Percentiles rank a stretch among this genome's conserved stretches.
phyloP scores from a whole-genome alignment of 495 filamentous ascomycete species.

The Penicillium goetzii region DNA sequence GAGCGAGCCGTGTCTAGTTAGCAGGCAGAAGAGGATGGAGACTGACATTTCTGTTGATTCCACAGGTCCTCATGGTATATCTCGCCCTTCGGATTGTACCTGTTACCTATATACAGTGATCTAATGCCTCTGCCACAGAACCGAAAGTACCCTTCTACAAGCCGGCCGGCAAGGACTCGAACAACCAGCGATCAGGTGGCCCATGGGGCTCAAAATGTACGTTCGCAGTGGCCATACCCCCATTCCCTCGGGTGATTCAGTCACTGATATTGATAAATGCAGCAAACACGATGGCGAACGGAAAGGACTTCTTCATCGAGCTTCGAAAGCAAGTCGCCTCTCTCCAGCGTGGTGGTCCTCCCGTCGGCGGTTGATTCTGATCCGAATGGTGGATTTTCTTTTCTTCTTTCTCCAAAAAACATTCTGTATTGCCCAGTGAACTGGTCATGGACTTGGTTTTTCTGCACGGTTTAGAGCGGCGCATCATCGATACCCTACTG shows the following conservation, averaged over 20 bases:
- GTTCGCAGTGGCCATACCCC: constrained; percentile 5
- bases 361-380: constrained; percentile 46
- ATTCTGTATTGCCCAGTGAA: constrained; percentile 29
- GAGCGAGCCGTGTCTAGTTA: not conserved
- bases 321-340: constrained; percentile 54
- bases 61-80: constrained; percentile 37
- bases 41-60: not conserved
- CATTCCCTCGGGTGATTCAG: not conserved
- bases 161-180: constrained; percentile 43
- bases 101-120: not conserved
- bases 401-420: constrained; percentile 17
- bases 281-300: constrained; percentile 59
- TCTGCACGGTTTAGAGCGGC: constrained; percentile 36
- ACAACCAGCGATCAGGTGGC: constrained; percentile 42
- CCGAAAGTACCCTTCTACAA: constrained; percentile 46
- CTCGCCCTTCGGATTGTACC: not conserved
- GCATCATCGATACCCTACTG: constrained; percentile 40
- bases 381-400: constrained; percentile 8
- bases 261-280: constrained; percentile 17
- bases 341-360: constrained; percentile 45
- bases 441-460: constrained; percentile 24
- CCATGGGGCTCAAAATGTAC: constrained; percentile 58
- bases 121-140: constrained; percentile 29
- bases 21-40: not conserved
- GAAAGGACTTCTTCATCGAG: constrained; percentile 59